Evolutionary conservation across 2,329 filamentous ascomycete genomes (phyloP).

Genomic region (Chaetomium olivaceum): DNA sequence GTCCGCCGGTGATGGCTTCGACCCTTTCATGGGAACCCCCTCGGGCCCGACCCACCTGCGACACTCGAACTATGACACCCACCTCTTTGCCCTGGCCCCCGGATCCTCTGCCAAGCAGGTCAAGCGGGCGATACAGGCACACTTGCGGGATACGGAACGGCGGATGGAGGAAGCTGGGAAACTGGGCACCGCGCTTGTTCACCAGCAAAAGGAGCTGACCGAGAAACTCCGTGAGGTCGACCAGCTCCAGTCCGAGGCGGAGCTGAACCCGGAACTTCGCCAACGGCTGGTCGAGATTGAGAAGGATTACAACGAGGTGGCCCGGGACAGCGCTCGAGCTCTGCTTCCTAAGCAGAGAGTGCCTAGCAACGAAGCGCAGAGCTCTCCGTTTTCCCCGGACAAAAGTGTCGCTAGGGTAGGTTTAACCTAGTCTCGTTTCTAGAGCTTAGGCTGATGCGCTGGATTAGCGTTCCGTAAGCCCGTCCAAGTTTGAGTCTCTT

Average conservation of each 20-base stretch:
- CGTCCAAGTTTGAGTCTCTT: conserved; percentile 79
- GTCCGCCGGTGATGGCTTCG: conserved; percentile 36
- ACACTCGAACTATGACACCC: conserved; percentile 80
- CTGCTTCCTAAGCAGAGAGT: conserved; percentile 84
- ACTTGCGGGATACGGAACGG: conserved; percentile 88
- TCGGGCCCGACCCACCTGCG: conserved; percentile 59
- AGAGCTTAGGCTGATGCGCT: conserved; percentile 18
- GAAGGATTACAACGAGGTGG: conserved; percentile 92
- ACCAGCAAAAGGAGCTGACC: conserved; percentile 80
- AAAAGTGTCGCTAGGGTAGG: conserved; percentile 56
- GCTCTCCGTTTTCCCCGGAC: conserved; percentile 56
- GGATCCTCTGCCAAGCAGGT: conserved; percentile 79
- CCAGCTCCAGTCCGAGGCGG: conserved; percentile 70
- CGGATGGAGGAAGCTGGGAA: conserved; percentile 89
- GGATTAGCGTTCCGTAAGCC: conserved; percentile 65
- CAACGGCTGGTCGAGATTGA: conserved; percentile 84
- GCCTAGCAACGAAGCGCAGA: conserved; percentile 64
- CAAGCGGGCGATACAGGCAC: conserved; percentile 84
- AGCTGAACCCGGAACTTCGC: conserved; percentile 79
- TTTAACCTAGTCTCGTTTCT: conserved; percentile 15
- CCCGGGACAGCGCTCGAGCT: conserved; percentile 82
- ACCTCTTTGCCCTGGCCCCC: conserved; percentile 77
- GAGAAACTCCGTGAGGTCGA: conserved; percentile 85
- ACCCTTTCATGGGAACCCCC: conserved; percentile 59
- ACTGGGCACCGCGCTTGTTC: conserved; percentile 80